These are phyloP conservation scores for Wickerhamiella azyma DNA, from an alignment of 805 yeast genomes.

Conservation along the genomic window DNA sequence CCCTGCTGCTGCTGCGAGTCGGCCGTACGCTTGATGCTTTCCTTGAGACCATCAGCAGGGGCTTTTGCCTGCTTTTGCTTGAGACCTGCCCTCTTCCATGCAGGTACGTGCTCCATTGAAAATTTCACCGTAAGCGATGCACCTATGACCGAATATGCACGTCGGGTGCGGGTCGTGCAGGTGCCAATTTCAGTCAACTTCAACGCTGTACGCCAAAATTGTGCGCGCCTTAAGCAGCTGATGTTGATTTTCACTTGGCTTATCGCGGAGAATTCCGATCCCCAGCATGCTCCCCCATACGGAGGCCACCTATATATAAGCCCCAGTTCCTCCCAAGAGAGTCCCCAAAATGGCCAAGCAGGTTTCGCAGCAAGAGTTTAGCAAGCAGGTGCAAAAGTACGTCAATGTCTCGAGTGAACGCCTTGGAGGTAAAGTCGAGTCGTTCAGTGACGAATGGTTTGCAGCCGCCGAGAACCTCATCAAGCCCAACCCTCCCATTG, in stretches of 20 bases:
- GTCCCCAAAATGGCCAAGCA: constrained; percentile 8
- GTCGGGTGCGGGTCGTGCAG: background rate
- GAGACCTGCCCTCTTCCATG: constrained; percentile 72
- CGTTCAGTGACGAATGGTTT: constrained; percentile 83
- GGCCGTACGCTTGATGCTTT: constrained; percentile 20
- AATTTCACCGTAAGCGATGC: background rate
- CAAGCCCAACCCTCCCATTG: constrained; percentile 64
- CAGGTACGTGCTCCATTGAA: constrained; percentile 35
- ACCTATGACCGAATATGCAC: constrained; percentile 6
- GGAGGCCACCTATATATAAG: background rate
- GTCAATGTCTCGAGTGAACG: constrained; percentile 70
- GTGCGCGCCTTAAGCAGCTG: no score
- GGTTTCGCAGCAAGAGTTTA: constrained; percentile 17
- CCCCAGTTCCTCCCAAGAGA: background rate
- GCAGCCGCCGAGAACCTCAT: constrained; percentile 83
- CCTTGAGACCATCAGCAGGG: constrained; percentile 22
- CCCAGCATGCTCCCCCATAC: background rate
- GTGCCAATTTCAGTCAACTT: no score
- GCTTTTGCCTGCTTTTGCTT: constrained; percentile 33
- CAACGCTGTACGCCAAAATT: no score
- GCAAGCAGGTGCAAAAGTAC: constrained; percentile 15
- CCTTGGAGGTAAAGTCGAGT: constrained; percentile 61
- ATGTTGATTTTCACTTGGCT: no score
- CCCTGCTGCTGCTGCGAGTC: constrained; percentile 11
- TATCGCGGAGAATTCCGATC: background rate